A percentile compares a stretch with the other conserved stretches of the same genome.
Conservation (phyloP, 345 rosid genomes). For the Murraya paniculata region DNA sequence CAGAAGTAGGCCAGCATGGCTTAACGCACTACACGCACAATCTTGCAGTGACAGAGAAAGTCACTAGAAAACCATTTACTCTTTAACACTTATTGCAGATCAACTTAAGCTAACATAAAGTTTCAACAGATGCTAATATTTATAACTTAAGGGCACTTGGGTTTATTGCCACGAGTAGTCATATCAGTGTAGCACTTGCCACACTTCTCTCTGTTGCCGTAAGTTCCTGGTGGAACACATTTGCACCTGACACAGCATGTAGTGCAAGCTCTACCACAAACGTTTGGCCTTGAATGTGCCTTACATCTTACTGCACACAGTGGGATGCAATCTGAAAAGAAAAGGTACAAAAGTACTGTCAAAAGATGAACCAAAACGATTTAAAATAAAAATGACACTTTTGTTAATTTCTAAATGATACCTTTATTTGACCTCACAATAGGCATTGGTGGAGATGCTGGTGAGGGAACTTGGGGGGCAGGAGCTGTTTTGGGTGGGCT, state of each 20-base stretch:
- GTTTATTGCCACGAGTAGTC: constrained; percentile 61
- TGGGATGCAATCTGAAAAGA: constrained; percentile 60
- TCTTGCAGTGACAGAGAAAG: constrained; percentile 5
- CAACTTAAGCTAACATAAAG: not conserved
- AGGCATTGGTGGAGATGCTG: constrained; percentile 31
- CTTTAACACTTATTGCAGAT: constrained; percentile 5
- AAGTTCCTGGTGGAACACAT: constrained; percentile 95
- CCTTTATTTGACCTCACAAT: constrained; percentile 54
- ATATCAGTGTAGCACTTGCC: constrained; percentile 84
- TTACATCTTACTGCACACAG: constrained; percentile 71
- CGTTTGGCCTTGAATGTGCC: constrained; percentile 61
- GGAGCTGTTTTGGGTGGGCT: constrained; percentile 15
- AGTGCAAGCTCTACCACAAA: constrained; percentile 75
- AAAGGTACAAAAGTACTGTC: not conserved
- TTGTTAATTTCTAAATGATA: constrained; percentile 17
- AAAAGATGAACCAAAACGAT: not conserved
- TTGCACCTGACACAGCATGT: constrained; percentile 91
- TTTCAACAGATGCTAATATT: not conserved
- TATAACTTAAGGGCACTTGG: constrained; percentile 62
- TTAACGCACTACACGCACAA: not conserved
- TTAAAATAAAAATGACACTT: not conserved
- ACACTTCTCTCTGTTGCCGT: constrained; percentile 76
- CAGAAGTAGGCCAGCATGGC: not conserved
- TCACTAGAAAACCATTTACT: constrained; percentile 4
- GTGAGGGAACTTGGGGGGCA: constrained; percentile 6